Evolutionary conservation across 306 rosid species (phyloP), one percentile per base, ranked within the genome.

Genomic region (Echinosophora koreensis): DNA sequence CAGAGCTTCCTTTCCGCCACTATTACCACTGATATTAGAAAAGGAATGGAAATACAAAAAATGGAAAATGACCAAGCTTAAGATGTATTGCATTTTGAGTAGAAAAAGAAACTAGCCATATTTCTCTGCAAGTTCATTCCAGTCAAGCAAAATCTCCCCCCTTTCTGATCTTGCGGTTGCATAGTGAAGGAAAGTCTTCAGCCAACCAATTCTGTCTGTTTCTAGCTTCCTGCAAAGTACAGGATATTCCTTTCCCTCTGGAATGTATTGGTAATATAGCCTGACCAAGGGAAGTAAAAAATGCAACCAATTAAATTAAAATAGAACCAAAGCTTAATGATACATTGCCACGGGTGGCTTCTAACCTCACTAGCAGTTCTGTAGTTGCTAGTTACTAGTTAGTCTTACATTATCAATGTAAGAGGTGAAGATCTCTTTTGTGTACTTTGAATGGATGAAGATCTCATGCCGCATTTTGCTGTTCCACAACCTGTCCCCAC

Each of bases 221-320:
- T 63, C 87, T 50, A 79, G 50, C 85, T 85, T 89, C 80, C 97
- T 88, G 74, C 94, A 95, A 27, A 95, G 84, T 68, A 95, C 88
- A 5, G 97, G 97, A 80, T 89, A 92, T 60, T 92, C 98, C 84
- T 86, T 90, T 32, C 97, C 97, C 83, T 90, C 96, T 10, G 98
- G 98, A 74, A 95, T 87, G 84, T 88, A 84, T 50, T 95, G 92
- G 72, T 95, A 95, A 86, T 95, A 95, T 81, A 90, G 60, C 98
- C 98, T 95, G 83, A 71, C 69, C 74, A 73, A 76, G 34, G 37
- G 30, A 67, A 6, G 35, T 51, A 38, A 46, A 49, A 75, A 13
- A 71, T 52, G 42, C 34, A 63, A 61, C 54, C 41, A 39, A 66
- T 44, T 51, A 77, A 61, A 39, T 17, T 38, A 4, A 38, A 65